Evolutionary conservation across 1,139 yeast genomes (phyloP), one percentile per base, ranked within the genome.

Genomic region (Saccharomycopsis phalli): DNA sequence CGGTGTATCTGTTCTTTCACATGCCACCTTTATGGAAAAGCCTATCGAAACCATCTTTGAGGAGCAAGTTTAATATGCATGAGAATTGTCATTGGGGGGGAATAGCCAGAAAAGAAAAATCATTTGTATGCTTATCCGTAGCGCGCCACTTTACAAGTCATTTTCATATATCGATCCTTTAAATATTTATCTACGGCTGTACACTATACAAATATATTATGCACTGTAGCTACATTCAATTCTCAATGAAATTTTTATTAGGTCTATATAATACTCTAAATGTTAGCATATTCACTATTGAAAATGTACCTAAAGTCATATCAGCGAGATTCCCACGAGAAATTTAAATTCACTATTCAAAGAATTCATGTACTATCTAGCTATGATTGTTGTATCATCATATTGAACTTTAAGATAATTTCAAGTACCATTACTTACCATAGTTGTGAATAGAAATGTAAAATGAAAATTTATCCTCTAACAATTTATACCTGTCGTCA

Each of bases 21-120:
- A 93, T 62, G 97, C 98, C 41, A 65, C 93, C 11, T 73, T 93
- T 51, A 76, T 93, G 86, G 98, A 93, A 60, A 91, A 91, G 66
- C 98, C 98, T 34, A 87, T 93, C 53, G 98, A 91, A 66, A 82
- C 94, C 36, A 96, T 93, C 27, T 91, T 91, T 57, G 95, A 88
- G 61, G 97, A 86, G 59, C 87, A 83, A 57, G 81, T 74, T 40
- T 75, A 59, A 55, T 28, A n/a, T n/a, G 16, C 6, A 13, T 16
- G 28, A n/a, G 36, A 16, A 23, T 6, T 4, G 25, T n/a, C 4
- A 16, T 6, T 27, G 25, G 23, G 21, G 21, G 20, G n/a, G n/a
- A n/a, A n/a, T n/a, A n/a, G n/a, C n/a, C n/a, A n/a, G n/a, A n/a
- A n/a, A n/a, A n/a, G n/a, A n/a, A n/a, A n/a, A n/a, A n/a, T n/a